Evolutionary conservation across 495 filamentous ascomycete species (phyloP).

Genomic region (Penicillium alfredii): DNA sequence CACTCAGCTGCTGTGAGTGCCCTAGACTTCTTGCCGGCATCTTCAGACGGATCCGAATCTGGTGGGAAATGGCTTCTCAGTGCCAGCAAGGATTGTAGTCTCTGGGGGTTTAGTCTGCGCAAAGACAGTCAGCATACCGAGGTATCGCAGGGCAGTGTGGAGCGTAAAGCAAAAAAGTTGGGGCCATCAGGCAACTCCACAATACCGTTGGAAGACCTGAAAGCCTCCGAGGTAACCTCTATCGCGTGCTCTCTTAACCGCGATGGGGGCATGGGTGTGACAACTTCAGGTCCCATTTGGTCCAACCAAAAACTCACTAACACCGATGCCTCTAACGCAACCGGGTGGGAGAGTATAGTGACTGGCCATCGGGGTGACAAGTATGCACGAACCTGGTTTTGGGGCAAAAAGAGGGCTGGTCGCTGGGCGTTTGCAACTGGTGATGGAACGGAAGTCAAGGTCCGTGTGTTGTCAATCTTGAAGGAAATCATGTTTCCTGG

Average conservation of each 20-base stretch:
- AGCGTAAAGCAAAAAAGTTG: constrained; percentile 76
- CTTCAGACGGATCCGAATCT: constrained; percentile 82
- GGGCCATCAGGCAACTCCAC: constrained; percentile 49
- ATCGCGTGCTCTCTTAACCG: constrained; percentile 86
- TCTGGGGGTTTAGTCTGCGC: constrained; percentile 93
- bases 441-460: constrained; percentile 73
- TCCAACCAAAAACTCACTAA: constrained; percentile 56
- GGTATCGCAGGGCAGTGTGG: constrained; percentile 78
- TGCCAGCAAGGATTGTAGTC: constrained; percentile 75
- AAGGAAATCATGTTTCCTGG: background rate
- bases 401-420: constrained; percentile 87
- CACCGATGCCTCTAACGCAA: constrained; percentile 59
- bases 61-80: constrained; percentile 93
- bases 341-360: constrained; percentile 94
- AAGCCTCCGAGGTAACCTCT: constrained; percentile 82
- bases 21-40: constrained; percentile 73
- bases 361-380: constrained; percentile 88
- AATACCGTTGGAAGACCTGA: constrained; percentile 65
- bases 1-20: constrained; percentile 79
- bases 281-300: constrained; percentile 69
- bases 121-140: constrained; percentile 92
- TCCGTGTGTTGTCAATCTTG: constrained; percentile 15
- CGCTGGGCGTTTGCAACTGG: constrained; percentile 87
- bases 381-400: constrained; percentile 92
- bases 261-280: constrained; percentile 82